Percentiles rank a stretch among this genome's conserved stretches.
These are phyloP conservation scores for Penicillium sp. DNA, from an alignment of 2,329 filamentous ascomycete species.

Conservation along the genomic window DNA sequence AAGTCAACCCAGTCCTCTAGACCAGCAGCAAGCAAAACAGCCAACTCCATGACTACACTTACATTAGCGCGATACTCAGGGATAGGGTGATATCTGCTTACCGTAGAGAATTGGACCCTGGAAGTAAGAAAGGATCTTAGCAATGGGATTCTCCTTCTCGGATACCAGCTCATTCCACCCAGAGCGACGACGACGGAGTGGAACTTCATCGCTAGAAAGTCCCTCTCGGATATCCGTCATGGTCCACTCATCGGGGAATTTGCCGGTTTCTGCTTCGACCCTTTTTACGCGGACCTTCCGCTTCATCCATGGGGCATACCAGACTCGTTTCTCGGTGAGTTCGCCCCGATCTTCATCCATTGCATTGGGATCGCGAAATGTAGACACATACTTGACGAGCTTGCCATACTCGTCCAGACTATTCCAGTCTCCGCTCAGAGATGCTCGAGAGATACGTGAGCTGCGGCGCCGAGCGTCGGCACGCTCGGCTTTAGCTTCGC, in stretches of 20 bases:
- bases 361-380: conserved; percentile 56
- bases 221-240: conserved; percentile 66
- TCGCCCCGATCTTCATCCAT: conserved; percentile 43
- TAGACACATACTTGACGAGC: conserved; percentile 65
- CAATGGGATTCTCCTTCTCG: conserved; percentile 73
- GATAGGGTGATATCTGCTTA: background rate
- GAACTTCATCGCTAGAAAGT: conserved; percentile 58
- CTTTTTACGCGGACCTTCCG: conserved; percentile 30
- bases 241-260: conserved; percentile 65
- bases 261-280: conserved; percentile 27
- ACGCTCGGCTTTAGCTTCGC: conserved; percentile 17
- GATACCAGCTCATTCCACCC: conserved; percentile 73
- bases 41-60: conserved; percentile 65
- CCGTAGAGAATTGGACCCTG: conserved; percentile 53
- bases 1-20: conserved; percentile 74
- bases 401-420: conserved; percentile 62
- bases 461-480: conserved; percentile 25
- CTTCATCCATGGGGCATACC: conserved; percentile 59
- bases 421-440: conserved; percentile 32
- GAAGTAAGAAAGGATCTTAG: conserved; percentile 74
- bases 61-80: conserved; percentile 38
- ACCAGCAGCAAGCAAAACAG: conserved; percentile 70
- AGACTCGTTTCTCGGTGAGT: conserved; percentile 51
- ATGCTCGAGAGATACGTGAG: conserved; percentile 38
- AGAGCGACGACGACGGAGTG: conserved; percentile 59